phyloP scores from a whole-genome alignment of 75 land plant species.

The Sequoia sempervirens region DNA sequence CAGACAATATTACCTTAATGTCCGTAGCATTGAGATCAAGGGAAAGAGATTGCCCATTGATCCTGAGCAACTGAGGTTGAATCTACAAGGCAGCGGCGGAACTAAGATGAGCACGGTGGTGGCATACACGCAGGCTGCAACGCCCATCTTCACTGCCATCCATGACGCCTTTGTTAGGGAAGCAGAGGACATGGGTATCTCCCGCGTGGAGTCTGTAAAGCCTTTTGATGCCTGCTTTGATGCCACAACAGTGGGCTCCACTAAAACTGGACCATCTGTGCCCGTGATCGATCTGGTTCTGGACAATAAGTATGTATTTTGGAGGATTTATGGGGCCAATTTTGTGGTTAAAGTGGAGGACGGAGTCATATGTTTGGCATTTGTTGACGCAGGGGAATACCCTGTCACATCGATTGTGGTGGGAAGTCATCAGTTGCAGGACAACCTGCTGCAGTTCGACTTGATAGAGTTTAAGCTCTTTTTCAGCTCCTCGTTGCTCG shows the following conservation, averaged over 20 bases:
- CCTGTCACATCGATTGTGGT: slow-evolving; percentile 5
- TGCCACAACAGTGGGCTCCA: neutral
- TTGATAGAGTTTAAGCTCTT: slow-evolving; percentile 33
- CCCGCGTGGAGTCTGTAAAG: slow-evolving; percentile 11
- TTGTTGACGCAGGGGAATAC: slow-evolving; percentile 23
- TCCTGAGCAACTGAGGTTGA: neutral
- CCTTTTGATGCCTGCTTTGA: slow-evolving; percentile 39
- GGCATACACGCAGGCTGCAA: slow-evolving; percentile 22
- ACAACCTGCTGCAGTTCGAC: slow-evolving; percentile 49
- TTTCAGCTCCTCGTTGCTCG: slow-evolving; percentile 37
- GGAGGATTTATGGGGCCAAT: slow-evolving; percentile 29
- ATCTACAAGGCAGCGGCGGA: slow-evolving; percentile 5
- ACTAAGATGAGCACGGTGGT: slow-evolving; percentile 9
- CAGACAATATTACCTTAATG: slow-evolving; percentile 16
- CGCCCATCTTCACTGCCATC: slow-evolving; percentile 16
- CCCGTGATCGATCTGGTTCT: slow-evolving; percentile 21
- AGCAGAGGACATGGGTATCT: slow-evolving; percentile 16
- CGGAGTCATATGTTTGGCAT: slow-evolving; percentile 21
- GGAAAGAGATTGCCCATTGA: slow-evolving; percentile 5
- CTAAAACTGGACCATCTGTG: slow-evolving; percentile 12
- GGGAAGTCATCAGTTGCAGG: slow-evolving; percentile 31
- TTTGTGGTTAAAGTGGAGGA: slow-evolving; percentile 24
- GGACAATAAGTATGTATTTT: slow-evolving; percentile 11
- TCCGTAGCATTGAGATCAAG: slow-evolving; percentile 18
- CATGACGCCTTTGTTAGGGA: slow-evolving; percentile 9